Percentiles rank a stretch among this genome's conserved stretches.
Conservation (phyloP, 306 rosid species). For the Fragaria nilgerrensis region DNA sequence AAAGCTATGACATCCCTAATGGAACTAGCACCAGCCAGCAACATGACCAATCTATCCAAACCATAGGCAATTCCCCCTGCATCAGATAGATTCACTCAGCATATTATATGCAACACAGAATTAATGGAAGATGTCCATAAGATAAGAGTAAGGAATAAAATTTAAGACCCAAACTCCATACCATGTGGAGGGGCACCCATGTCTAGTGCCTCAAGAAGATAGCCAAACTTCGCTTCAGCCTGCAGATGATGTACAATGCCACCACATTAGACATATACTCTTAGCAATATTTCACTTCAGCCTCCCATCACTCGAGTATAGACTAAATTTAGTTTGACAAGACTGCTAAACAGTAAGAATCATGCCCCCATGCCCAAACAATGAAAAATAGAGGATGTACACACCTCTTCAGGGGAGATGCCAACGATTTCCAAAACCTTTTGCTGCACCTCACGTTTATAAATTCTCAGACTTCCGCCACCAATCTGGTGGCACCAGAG, state of each 20-base stretch:
- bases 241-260: constrained; percentile 29
- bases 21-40: constrained; percentile 80
- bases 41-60: constrained; percentile 85
- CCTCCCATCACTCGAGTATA: not conserved
- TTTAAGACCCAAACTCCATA: constrained; percentile 24
- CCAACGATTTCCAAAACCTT: constrained; percentile 89
- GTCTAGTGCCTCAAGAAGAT: constrained; percentile 95
- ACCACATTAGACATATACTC: constrained; percentile 9
- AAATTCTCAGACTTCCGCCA: constrained; percentile 95
- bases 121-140: not conserved
- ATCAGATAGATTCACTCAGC: not conserved
- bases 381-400: constrained; percentile 13
- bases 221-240: constrained; percentile 96
- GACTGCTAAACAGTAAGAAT: not conserved
- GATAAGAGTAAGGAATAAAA: not conserved
- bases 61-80: constrained; percentile 95
- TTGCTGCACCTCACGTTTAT: constrained; percentile 78
- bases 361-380: not conserved
- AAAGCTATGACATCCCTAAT: constrained; percentile 96
- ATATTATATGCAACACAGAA: not conserved
- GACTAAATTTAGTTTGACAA: not conserved
- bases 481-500: constrained; percentile 62
- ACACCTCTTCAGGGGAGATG: constrained; percentile 84
- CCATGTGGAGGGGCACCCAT: constrained; percentile 99
- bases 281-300: not conserved